Evolutionary conservation across 768 basidiomycete genomes (phyloP).

Genomic region (Psilocybe azurescens): DNA sequence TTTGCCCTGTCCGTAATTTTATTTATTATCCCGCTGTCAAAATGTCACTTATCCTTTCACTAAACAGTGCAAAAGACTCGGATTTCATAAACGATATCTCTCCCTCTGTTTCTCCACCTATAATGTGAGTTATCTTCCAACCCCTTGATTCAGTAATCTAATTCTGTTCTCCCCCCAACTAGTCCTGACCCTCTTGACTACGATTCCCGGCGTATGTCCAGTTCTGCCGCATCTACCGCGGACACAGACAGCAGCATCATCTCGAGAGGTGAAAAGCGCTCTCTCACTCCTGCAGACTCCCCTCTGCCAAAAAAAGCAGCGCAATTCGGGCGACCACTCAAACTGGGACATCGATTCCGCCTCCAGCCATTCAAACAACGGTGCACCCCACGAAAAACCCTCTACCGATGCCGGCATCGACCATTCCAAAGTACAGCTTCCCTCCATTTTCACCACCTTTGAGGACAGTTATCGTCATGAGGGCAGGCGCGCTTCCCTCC

Average conservation of each 20-base stretch:
- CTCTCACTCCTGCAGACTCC: constrained; percentile 58
- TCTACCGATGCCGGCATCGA: constrained; percentile 46
- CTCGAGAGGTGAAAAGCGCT: constrained; percentile 66
- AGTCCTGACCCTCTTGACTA: constrained; percentile 59
- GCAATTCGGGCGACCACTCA: constrained; percentile 38
- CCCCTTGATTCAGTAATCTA: not conserved
- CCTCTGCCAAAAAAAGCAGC: constrained; percentile 59
- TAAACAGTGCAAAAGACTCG: constrained; percentile 30
- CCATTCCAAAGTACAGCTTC: constrained; percentile 67
- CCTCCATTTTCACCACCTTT: constrained; percentile 75
- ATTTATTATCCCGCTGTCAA: constrained; percentile 30
- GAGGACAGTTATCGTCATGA: constrained; percentile 65
- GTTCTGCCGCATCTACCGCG: constrained; percentile 69
- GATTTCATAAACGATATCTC: constrained; percentile 52
- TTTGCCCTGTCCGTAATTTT: constrained; percentile 50
- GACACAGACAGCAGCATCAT: constrained; percentile 68
- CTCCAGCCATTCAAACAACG: constrained; percentile 27
- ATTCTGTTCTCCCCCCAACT: constrained; percentile 18
- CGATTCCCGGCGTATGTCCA: constrained; percentile 76
- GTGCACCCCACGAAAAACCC: constrained; percentile 40
- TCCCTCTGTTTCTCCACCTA: constrained; percentile 48
- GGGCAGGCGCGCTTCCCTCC: constrained; percentile 66
- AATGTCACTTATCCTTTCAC: constrained; percentile 22
- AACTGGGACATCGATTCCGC: constrained; percentile 41
- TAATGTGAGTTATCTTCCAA: constrained; percentile 41